phyloP scores from a whole-genome alignment of 345 rosid species.

The Ceriops tagal region DNA sequence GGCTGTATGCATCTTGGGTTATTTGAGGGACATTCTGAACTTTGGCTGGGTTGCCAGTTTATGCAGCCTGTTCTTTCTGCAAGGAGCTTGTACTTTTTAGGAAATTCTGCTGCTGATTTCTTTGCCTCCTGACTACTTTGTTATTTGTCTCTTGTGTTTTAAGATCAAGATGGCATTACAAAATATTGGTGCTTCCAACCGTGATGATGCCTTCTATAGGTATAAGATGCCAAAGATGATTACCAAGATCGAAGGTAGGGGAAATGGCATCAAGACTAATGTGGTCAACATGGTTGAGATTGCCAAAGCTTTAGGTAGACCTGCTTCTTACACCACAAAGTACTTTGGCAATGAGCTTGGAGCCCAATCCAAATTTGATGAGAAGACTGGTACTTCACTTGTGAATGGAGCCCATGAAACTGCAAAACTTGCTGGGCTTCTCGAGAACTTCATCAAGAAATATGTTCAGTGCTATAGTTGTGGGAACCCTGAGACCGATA shows the following conservation, averaged over 20 bases:
- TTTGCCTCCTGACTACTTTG: constrained; percentile 20
- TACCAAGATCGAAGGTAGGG: constrained; percentile 88
- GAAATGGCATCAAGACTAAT: constrained; percentile 92
- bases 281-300: constrained; percentile 89
- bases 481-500: constrained; percentile 83
- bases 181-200: constrained; percentile 88
- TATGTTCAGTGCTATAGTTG: constrained; percentile 92
- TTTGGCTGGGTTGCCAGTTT: constrained; percentile 30
- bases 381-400: constrained; percentile 66
- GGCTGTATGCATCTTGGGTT: constrained; percentile 54
- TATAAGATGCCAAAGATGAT: constrained; percentile 96
- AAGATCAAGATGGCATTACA: constrained; percentile 68
- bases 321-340: constrained; percentile 75
- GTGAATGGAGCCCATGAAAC: constrained; percentile 91
- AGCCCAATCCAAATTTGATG: constrained; percentile 87
- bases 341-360: constrained; percentile 92
- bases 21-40: constrained; percentile 16
- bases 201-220: constrained; percentile 92
- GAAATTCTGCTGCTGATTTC: constrained; percentile 15
- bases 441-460: constrained; percentile 81
- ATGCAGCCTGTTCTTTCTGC: constrained; percentile 29
- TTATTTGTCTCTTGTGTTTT: neutral
- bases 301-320: constrained; percentile 83
- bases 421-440: constrained; percentile 61
- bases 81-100: constrained; percentile 14